Base-by-base conservation (phyloP, 495 filamentous ascomycete species). In the Parathielavia hyrcaniae region DNA sequence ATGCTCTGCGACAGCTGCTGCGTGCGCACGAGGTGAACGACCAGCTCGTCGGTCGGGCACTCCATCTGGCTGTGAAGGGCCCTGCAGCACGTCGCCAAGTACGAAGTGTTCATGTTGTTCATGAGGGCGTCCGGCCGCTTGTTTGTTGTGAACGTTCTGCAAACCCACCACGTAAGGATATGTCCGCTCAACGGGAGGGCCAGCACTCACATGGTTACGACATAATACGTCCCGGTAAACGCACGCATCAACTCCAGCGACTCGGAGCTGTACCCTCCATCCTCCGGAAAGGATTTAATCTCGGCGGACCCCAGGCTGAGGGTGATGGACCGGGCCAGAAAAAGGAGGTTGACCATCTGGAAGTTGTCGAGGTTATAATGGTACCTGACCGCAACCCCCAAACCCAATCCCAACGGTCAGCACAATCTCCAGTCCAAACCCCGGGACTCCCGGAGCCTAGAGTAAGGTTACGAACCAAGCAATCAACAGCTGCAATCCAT, bases 311-410 rank as follows among this genome's bases (percentile, higher is more conserved):
- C 58, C 5, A 69, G 57, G 19, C 46, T 58, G 5, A 58, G 43
- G 17, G 60, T 64, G 35, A 71, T 61, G 7, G 65, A 65, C 30
- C 69, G 47, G 4, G 62, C 61, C 19, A 71, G 61, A 39, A 65
- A 69, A 43, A 71, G 43, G 13, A 71, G 54, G 50, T 69, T 69
- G 13, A 64, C 64, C 65, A 69, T 61, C 62, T 69, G 65, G 45
- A 63, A 60, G 55, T 56, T 65, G 52, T 55, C 62, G 20, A 72
- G 53, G 56, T 64, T 66, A 56, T 64, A 66, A 57, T 72, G 64
- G 41, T 55, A 66, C 61, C 62, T 67, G 20, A 44, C 13, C 13
- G 4, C 14, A 26, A 34, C 8, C 14, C 5, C 30, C 38, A 39
- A 23, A 12, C n/a, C n/a, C n/a, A 19, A 41, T n/a, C n/a, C n/a